phyloP scores from a whole-genome alignment of 345 rosid genomes.

The Psidium friedrichsthalianum region DNA sequence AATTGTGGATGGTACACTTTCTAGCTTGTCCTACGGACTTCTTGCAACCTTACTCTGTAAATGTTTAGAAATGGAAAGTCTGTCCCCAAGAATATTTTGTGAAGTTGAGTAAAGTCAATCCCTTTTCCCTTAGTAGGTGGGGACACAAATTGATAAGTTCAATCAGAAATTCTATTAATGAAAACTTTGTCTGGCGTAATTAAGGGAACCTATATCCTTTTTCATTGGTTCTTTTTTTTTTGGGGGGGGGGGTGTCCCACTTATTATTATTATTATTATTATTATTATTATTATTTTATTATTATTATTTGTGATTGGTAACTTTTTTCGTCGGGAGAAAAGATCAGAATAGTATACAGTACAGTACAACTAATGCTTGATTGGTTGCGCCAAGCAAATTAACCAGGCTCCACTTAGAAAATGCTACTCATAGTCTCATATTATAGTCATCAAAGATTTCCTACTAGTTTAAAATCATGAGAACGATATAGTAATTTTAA shows the following conservation, averaged over 20 bases:
- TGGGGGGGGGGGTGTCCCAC: not conserved
- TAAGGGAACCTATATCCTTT: too few species aligned
- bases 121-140: not conserved
- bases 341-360: not conserved
- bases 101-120: not conserved
- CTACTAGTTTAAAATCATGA: not conserved
- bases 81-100: not conserved
- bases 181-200: not conserved
- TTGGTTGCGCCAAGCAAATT: not conserved
- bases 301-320: not conserved
- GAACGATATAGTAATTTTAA: not conserved
- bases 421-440: not conserved
- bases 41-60: not conserved
- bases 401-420: not conserved
- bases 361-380: not conserved
- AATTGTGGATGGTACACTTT: not conserved
- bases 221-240: not conserved
- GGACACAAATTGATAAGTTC: not conserved
- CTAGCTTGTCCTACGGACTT: not conserved
- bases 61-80: not conserved
- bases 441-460: not conserved
- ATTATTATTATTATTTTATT: not conserved
- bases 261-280: not conserved
- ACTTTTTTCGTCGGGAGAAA: not conserved
- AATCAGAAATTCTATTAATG: not conserved